Conservation (phyloP, 2,329 filamentous ascomycete species). For the Cercospora sojina region DNA sequence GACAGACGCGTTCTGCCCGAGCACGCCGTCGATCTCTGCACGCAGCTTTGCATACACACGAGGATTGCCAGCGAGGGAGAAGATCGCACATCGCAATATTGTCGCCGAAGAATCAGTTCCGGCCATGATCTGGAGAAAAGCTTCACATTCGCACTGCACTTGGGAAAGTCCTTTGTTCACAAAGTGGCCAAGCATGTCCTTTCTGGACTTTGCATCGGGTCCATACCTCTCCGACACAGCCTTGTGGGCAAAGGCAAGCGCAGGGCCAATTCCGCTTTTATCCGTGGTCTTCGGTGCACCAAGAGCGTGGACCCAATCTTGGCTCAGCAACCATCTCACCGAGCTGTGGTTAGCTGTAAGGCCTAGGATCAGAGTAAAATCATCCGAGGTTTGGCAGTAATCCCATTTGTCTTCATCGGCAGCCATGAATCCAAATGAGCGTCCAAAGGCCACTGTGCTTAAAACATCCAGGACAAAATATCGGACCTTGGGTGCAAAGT, state of each 20-base stretch:
- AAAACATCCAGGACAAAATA: conserved; percentile 60
- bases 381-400: conserved; percentile 27
- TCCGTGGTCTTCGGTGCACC: conserved; percentile 33
- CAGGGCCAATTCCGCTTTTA: conserved; percentile 30
- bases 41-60: conserved; percentile 47
- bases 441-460: conserved; percentile 53
- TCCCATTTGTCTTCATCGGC: conserved; percentile 48
- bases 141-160: conserved; percentile 43
- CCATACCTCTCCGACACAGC: conserved; percentile 32
- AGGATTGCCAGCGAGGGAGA: conserved; percentile 51
- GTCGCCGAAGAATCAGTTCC: conserved; percentile 58
- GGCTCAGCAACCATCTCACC: conserved; percentile 28
- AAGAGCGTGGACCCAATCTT: conserved; percentile 27
- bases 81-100: conserved; percentile 51
- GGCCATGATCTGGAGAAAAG: conserved; percentile 47
- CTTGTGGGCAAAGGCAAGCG: conserved; percentile 30
- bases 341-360: conserved; percentile 28
- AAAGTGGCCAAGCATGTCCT: conserved; percentile 55
- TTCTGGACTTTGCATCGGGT: conserved; percentile 31
- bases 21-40: conserved; percentile 47
- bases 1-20: conserved; percentile 12
- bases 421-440: conserved; percentile 53
- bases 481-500: conserved; percentile 51
- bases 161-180: conserved; percentile 44
- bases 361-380: conserved; percentile 31